Percentiles rank a stretch among this genome's conserved stretches.
These are phyloP conservation scores for Collybiopsis confluens DNA, from an alignment of 768 basidiomycete species.

Conservation along the genomic window DNA sequence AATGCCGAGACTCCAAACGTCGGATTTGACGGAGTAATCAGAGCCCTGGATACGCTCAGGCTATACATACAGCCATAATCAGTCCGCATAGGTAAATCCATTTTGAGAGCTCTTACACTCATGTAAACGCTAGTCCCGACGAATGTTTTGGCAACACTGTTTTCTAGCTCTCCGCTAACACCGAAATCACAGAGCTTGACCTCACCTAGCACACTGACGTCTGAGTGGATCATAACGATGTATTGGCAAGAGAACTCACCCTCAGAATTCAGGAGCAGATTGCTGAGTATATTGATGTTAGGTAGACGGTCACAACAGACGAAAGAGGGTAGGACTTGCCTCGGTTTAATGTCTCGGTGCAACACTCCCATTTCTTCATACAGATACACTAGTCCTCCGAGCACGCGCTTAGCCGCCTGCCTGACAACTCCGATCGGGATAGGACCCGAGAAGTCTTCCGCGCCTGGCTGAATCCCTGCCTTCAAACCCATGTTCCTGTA, in stretches of 20 bases:
- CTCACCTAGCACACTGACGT: background rate
- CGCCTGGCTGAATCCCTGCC: background rate
- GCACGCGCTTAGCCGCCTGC: conserved; percentile 86
- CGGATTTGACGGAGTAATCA: conserved; percentile 97
- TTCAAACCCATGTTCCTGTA: conserved; percentile 86
- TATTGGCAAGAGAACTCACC: conserved; percentile 32
- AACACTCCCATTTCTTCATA: conserved; percentile 98
- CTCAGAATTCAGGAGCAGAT: conserved; percentile 89
- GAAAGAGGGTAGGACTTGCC: no score
- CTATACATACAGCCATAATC: conserved; percentile 36
- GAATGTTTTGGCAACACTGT: conserved; percentile 98
- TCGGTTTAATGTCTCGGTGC: conserved; percentile 75
- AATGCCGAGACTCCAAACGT: conserved; percentile 98
- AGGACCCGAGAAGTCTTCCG: conserved; percentile 22
- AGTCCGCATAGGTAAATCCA: no score
- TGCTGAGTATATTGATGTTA: no score
- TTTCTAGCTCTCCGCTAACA: conserved; percentile 97
- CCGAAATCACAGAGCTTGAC: conserved; percentile 99
- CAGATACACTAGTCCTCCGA: conserved; percentile 93
- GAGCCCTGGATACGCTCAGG: conserved; percentile 99
- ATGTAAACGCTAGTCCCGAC: conserved; percentile 99
- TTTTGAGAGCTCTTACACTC: conserved; percentile 70
- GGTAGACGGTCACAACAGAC: no score
- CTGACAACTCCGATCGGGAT: conserved; percentile 92
- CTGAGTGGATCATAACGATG: no score